These are phyloP conservation scores for Acacia melanoxylon DNA, from an alignment of 306 rosid species.

Conservation along the genomic window DNA sequence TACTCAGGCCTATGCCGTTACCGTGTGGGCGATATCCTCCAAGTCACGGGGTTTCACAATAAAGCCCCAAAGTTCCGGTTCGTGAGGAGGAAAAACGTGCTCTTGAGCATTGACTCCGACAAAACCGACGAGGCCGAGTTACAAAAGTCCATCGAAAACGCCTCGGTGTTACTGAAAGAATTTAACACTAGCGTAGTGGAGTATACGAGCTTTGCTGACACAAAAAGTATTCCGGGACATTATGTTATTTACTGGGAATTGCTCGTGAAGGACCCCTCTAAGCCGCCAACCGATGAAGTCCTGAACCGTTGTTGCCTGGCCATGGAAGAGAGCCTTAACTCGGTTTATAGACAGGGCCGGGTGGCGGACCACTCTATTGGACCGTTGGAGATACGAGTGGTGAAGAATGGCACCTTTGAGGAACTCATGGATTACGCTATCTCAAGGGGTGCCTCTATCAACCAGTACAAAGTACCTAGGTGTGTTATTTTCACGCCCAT, in stretches of 20 bases:
- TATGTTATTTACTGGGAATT: slow-evolving; percentile 95
- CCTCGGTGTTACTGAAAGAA: slow-evolving; percentile 42
- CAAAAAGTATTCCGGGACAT: slow-evolving; percentile 79
- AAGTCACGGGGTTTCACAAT: slow-evolving; percentile 76
- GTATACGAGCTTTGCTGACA: slow-evolving; percentile 79
- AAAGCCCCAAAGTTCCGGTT: slow-evolving; percentile 69
- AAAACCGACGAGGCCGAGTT: slow-evolving; percentile 90
- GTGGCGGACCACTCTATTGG: slow-evolving; percentile 86
- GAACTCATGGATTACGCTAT: slow-evolving; percentile 96
- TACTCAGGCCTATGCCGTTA: slow-evolving; percentile 81
- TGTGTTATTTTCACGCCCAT: slow-evolving; percentile 86
- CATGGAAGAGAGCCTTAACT: slow-evolving; percentile 77
- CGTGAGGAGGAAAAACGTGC: slow-evolving; percentile 78
- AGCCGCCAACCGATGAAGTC: slow-evolving; percentile 46
- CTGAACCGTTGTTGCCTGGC: slow-evolving; percentile 64
- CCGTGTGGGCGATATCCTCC: slow-evolving; percentile 84
- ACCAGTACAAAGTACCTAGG: slow-evolving; percentile 91
- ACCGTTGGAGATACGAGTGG: slow-evolving; percentile 84
- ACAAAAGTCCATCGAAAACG: slow-evolving; percentile 67
- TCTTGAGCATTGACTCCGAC: slow-evolving; percentile 78
- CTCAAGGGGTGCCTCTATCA: slow-evolving; percentile 87
- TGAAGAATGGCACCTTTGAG: slow-evolving; percentile 87
- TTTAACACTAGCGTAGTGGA: slow-evolving; percentile 74
- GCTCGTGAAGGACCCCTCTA: slow-evolving; percentile 50
- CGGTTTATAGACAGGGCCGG: slow-evolving; percentile 91